Base-by-base conservation (phyloP, 257 asterid species). In the Verbascum thapsus region DNA sequence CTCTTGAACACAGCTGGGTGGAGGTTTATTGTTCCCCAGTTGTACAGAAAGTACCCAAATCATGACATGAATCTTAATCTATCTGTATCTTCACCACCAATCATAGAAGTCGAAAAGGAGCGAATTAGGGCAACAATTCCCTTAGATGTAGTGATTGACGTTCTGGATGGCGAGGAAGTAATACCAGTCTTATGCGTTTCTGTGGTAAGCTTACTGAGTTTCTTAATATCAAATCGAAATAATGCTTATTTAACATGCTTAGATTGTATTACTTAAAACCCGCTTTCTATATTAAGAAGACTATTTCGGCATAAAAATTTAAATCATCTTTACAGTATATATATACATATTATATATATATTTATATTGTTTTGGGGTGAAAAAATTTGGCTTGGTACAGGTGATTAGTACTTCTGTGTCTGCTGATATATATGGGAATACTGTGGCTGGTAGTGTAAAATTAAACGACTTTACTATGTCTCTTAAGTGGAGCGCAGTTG, bases 1-100 rank as follows among this genome's bases (percentile, higher is more conserved):
- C 79, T 87, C 66, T 43, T 94, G 80, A 94, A 90, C 85, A 94
- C 99, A 44, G 90, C 95, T 64, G 87, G 75, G 59, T 94, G 97
- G 96, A 90, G 86, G 66, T 87, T 76, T 70, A 65, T 90, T 55
- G 43, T 90, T 68, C 99, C 99, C 16, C 82, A 79, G 81, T 76
- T 94, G 74, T 94, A 94, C 86, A 90, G 69, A 68, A 71, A 43
- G 77, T 94, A 87, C 62, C 99, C 99, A 23, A 75, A 94, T 55
- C 76, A 68, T 45, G 83, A 83, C 60, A 79, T 94, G 88, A 78
- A 58, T 75, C 81, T 94, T 69, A 86, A 90, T 66, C 66, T 94
- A 74, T 71, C 95, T 49, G 83, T 76, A 58, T 70, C 66, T 57
- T 82, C 95, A 2, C 78, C 74, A 23, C 99, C 99, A 16, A 63